Evolutionary conservation across 2,329 filamentous ascomycete genomes (phyloP).

Genomic region (Arthrobotrys conoides): DNA sequence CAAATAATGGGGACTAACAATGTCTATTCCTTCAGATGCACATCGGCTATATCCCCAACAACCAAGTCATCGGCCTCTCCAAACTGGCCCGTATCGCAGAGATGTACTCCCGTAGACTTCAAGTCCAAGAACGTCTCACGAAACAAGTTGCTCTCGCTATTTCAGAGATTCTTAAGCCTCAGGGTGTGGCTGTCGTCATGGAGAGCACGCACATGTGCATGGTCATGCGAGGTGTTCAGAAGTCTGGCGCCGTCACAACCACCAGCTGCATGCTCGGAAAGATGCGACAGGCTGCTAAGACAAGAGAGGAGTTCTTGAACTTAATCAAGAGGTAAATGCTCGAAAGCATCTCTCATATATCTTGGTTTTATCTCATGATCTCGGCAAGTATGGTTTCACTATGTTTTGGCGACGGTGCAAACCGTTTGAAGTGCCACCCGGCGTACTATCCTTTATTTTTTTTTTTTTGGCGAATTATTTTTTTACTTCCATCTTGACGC

Average conservation of each 20-base stretch:
- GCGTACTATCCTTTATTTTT: too few relatives aligned
- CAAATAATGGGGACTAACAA: slow-evolving; percentile 42
- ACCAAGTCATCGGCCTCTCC: slow-evolving; percentile 92
- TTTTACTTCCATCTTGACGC: slow-evolving; percentile 14
- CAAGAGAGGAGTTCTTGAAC: slow-evolving; percentile 93
- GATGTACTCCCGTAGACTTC: slow-evolving; percentile 92
- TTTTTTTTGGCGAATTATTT: background rate
- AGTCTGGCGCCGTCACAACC: slow-evolving; percentile 86
- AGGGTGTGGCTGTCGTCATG: slow-evolving; percentile 97
- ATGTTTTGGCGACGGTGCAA: background rate
- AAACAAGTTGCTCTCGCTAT: slow-evolving; percentile 96
- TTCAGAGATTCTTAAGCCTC: slow-evolving; percentile 90
- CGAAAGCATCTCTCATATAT: background rate
- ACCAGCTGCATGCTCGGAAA: slow-evolving; percentile 98
- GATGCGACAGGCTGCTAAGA: slow-evolving; percentile 93
- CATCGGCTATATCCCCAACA: slow-evolving; percentile 95
- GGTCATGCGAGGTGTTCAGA: slow-evolving; percentile 98
- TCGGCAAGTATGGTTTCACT: slow-evolving; percentile 4
- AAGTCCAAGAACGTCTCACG: slow-evolving; percentile 96
- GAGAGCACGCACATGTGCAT: slow-evolving; percentile 97
- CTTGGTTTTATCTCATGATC: background rate
- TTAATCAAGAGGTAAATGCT: slow-evolving; percentile 69
- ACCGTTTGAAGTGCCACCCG: background rate
- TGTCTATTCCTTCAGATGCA: slow-evolving; percentile 79
- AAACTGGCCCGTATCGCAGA: slow-evolving; percentile 96